These are phyloP conservation scores for Vachellia collinsii DNA, from an alignment of 306 rosid species.

Conservation along the genomic window DNA sequence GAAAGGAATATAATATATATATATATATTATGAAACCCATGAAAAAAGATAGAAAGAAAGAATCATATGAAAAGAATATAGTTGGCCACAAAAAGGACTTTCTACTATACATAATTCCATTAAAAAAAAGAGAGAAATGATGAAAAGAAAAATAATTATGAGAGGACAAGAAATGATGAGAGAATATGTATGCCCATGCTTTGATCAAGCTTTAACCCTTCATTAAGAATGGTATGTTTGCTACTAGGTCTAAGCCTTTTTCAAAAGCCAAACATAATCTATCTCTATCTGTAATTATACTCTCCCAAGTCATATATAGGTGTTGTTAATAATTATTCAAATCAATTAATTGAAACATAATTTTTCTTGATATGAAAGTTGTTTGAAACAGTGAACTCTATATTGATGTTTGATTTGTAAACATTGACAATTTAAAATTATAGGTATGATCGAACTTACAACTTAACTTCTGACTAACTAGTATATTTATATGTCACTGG, in stretches of 20 bases:
- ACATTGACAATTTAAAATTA: too few species aligned
- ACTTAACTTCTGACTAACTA: too few species aligned
- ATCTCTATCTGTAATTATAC: neutral
- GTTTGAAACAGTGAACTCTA: neutral
- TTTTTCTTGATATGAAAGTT: neutral
- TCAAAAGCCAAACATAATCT: neutral
- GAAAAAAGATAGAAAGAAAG: neutral
- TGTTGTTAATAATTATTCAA: neutral
- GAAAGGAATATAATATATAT: neutral
- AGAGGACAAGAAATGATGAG: neutral
- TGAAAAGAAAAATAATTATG: neutral
- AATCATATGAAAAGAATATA: neutral
- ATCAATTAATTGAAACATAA: too few species aligned
- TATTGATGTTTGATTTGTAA: too few species aligned
- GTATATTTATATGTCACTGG: too few species aligned
- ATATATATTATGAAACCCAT: neutral
- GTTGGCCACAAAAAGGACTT: neutral
- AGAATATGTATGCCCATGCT: slow-evolving; percentile 6
- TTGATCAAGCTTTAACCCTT: slow-evolving; percentile 6
- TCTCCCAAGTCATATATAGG: neutral
- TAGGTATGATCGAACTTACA: too few species aligned
- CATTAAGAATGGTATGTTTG: neutral
- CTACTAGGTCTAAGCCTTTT: neutral
- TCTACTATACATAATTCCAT: neutral
- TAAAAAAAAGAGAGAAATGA: neutral